Evolutionary conservation across 495 filamentous ascomycete species (phyloP).

Genomic region (Polyplosphaeria fusca): DNA sequence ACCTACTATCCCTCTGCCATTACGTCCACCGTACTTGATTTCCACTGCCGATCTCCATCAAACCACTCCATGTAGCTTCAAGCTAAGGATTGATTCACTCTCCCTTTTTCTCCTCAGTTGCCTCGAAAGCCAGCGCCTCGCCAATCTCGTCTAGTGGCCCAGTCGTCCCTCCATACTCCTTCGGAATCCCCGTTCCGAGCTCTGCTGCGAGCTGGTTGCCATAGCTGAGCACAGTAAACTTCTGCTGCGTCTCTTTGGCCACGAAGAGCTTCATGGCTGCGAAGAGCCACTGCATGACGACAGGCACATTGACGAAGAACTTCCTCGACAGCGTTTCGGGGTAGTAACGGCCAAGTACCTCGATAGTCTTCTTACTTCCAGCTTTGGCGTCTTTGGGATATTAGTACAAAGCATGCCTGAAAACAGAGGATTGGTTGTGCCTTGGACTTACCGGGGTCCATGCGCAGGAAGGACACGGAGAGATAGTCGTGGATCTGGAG

Average conservation of each 20-base stretch:
- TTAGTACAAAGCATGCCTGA: too few relatives aligned
- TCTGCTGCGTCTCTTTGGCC: conserved; percentile 73
- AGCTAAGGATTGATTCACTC: too few relatives aligned
- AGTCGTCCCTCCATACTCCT: conserved; percentile 69
- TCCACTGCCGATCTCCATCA: too few relatives aligned
- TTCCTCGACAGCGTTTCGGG: conserved; percentile 85
- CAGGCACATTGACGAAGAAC: conserved; percentile 88
- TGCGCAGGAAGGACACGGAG: conserved; percentile 73
- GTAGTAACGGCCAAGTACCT: conserved; percentile 72
- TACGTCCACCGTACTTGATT: too few relatives aligned
- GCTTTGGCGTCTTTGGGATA: conserved; percentile 55
- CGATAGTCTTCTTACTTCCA: conserved; percentile 73
- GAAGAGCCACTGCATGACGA: conserved; percentile 86
- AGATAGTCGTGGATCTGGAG: conserved; percentile 90
- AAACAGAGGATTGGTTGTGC: background rate
- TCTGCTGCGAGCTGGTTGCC: conserved; percentile 66
- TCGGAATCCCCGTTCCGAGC: conserved; percentile 57
- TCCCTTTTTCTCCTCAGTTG: too few relatives aligned
- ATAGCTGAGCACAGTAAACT: conserved; percentile 78
- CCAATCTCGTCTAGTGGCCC: conserved; percentile 31
- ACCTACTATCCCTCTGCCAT: too few relatives aligned
- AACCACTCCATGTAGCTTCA: too few relatives aligned
- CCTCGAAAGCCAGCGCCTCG: conserved; percentile 17
- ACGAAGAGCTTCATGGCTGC: conserved; percentile 74
- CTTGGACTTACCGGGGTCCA: conserved; percentile 50